Base-by-base conservation (phyloP, 2,329 filamentous ascomycete genomes). In the Drechslerella dactyloides region DNA sequence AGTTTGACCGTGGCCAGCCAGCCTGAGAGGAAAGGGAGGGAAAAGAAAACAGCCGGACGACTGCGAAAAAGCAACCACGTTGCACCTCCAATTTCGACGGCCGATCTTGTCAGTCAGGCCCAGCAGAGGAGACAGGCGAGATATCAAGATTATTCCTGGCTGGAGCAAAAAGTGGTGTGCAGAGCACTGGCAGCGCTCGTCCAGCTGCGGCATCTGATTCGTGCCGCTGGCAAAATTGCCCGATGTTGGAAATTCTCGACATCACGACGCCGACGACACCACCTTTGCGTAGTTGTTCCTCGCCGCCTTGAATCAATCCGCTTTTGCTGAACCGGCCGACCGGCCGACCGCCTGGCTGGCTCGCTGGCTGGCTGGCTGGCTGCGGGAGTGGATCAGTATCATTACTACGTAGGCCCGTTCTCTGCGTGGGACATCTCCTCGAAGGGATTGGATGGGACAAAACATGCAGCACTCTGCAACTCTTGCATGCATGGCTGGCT, bases 331-430 rank as follows among this genome's bases (percentile, higher is more conserved):
- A 23, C 8, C 44, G 21, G 8, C 19, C 15, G 44, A 13, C n/a
- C 5, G n/a, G 37, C 37, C 4, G 37, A 2, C 5, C 13, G 40
- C 21, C 11, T 21, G 44, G n/a, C 44, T 48, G 44, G 44, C 44
- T 48, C 11, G 44, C 17, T 48, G 44, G 44, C 44, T 19, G 44
- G n/a, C 44, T 21, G 44, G 27, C 27, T 33, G 27, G 27, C 27
- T 33, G 27, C 27, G 27, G 27, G 44, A 23, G 44, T 48, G 44
- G 44, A 48, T 48, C 44, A 21, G n/a, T 60, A 65, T 65, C 68
- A 72, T 65, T 60, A 61, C 68, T 60, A 61, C 68, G 68, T 72
- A 63, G 60, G 57, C 60, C 60, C 66, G 55, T 57, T 51, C 59
- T 55, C 53, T 50, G 48, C 66, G 66, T 70, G 59, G 66, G 66